Evolutionary conservation across 306 rosid species (phyloP).

Genomic region (Begonia masoniana): DNA sequence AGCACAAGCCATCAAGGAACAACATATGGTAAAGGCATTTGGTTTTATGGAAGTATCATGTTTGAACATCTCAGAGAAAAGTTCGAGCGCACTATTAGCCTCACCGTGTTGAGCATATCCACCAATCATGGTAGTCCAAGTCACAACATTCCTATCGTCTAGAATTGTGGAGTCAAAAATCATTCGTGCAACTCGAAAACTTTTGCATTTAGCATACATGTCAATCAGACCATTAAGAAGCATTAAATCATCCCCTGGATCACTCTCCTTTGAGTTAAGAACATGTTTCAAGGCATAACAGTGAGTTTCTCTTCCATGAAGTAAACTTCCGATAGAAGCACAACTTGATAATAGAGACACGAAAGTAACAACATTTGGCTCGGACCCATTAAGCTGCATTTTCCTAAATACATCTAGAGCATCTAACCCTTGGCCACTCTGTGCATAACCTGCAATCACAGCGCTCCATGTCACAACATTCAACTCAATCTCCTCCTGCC

Average conservation of each 20-base stretch:
- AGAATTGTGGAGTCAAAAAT: conserved; percentile 46
- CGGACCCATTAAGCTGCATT: conserved; percentile 41
- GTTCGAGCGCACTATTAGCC: conserved; percentile 60
- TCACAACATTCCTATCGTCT: conserved; percentile 52
- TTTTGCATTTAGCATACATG: conserved; percentile 76
- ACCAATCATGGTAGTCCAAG: conserved; percentile 86
- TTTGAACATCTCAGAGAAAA: conserved; percentile 56
- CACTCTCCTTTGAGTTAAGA: conserved; percentile 25
- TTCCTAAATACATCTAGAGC: conserved; percentile 58
- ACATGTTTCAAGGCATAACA: conserved; percentile 50
- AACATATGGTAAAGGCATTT: conserved; percentile 72
- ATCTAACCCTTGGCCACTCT: conserved; percentile 53
- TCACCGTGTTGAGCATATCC: conserved; percentile 89
- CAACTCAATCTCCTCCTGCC: conserved; percentile 35
- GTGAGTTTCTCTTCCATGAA: conserved; percentile 63
- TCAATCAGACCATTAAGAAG: conserved; percentile 73
- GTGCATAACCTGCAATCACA: conserved; percentile 71
- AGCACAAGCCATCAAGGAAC: conserved; percentile 84
- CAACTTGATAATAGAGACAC: conserved; percentile 76
- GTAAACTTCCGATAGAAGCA: conserved; percentile 59
- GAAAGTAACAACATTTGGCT: conserved; percentile 61
- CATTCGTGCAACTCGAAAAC: conserved; percentile 26
- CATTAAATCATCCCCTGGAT: conserved; percentile 40
- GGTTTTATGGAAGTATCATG: conserved; percentile 32
- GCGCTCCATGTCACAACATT: conserved; percentile 88